Conservation (phyloP, 108 stramenopile species). For the Cyclotella cryptica region DNA sequence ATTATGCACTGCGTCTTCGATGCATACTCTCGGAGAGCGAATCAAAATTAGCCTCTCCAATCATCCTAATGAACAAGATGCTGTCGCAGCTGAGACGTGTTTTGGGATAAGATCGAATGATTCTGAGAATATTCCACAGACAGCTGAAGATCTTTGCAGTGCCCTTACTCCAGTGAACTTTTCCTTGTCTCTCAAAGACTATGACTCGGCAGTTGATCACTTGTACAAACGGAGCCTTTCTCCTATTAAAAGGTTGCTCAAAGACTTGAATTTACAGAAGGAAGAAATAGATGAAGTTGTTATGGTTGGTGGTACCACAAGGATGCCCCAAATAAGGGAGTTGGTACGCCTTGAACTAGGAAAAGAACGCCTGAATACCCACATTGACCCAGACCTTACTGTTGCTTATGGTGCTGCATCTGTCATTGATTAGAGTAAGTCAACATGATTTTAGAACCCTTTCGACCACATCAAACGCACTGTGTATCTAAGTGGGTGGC, state of each 20-base stretch:
- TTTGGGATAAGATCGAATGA: slow-evolving; percentile 19
- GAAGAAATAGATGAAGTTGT: slow-evolving; percentile 97
- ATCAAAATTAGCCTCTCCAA: slow-evolving; percentile 80
- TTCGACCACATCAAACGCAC: too few relatives aligned
- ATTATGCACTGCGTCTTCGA: slow-evolving; percentile 78
- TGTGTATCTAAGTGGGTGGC: too few relatives aligned
- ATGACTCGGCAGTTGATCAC: slow-evolving; percentile 64
- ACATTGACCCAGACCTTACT: slow-evolving; percentile 97
- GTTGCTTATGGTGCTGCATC: slow-evolving; percentile 98
- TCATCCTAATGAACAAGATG: slow-evolving; percentile 28
- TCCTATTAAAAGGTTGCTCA: slow-evolving; percentile 79
- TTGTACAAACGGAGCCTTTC: slow-evolving; percentile 83
- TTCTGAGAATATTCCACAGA: slow-evolving; percentile 16
- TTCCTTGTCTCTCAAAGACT: slow-evolving; percentile 73
- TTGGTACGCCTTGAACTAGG: slow-evolving; percentile 79
- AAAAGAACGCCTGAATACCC: slow-evolving; percentile 80
- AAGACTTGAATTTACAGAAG: slow-evolving; percentile 75
- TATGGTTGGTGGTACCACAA: slow-evolving; percentile 97
- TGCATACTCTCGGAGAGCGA: slow-evolving; percentile 83
- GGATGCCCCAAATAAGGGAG: slow-evolving; percentile 92
- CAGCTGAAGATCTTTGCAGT: slow-evolving; percentile 60
- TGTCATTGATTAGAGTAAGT: slow-evolving; percentile 86
- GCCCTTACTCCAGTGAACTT: slow-evolving; percentile 55
- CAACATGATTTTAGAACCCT: not conserved
- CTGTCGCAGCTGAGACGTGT: slow-evolving; percentile 42